These are phyloP conservation scores for Oenanthe javanica DNA, from an alignment of 140 eudicot species.

Conservation along the genomic window DNA sequence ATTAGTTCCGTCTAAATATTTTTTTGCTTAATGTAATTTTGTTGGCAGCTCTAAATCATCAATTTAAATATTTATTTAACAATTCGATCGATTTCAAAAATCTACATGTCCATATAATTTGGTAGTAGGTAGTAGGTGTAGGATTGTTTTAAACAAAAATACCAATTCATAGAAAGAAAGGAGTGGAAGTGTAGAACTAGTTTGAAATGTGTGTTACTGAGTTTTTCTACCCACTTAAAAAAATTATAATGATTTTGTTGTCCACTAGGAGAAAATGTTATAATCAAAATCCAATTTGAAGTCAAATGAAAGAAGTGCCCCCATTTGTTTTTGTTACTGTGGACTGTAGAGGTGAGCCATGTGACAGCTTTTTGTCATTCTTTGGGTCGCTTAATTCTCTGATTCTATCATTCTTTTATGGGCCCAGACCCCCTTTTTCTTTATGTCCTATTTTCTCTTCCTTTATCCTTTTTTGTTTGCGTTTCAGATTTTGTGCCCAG, in stretches of 20 bases:
- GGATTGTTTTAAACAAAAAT: not conserved
- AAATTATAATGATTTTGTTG: conserved; percentile 38
- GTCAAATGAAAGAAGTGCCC: conserved; percentile 16
- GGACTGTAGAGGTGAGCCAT: not conserved
- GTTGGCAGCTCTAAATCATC: not conserved
- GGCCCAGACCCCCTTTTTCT: conserved; percentile 1
- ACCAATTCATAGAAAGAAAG: not conserved
- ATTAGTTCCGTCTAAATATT: too few relatives aligned
- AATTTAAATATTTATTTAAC: too few relatives aligned
- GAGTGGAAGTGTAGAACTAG: not conserved
- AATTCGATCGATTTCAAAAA: not conserved
- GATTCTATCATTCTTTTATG: conserved; percentile 11
- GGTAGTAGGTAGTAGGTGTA: not conserved
- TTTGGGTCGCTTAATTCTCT: conserved; percentile 6
- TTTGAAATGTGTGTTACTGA: not conserved
- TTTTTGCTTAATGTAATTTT: not conserved
- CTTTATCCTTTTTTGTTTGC: not conserved
- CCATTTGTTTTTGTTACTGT: too few relatives aligned
- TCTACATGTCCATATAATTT: not conserved
- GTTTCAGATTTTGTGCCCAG: not conserved
- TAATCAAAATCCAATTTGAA: conserved; percentile 13
- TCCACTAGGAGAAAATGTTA: conserved; percentile 24
- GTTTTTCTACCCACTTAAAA: conserved; percentile 9
- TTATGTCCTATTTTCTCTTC: not conserved
- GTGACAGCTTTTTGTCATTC: conserved; percentile 14